Evolutionary conservation across 2,329 filamentous ascomycete genomes (phyloP).

Genomic region (Alternaria sp.): DNA sequence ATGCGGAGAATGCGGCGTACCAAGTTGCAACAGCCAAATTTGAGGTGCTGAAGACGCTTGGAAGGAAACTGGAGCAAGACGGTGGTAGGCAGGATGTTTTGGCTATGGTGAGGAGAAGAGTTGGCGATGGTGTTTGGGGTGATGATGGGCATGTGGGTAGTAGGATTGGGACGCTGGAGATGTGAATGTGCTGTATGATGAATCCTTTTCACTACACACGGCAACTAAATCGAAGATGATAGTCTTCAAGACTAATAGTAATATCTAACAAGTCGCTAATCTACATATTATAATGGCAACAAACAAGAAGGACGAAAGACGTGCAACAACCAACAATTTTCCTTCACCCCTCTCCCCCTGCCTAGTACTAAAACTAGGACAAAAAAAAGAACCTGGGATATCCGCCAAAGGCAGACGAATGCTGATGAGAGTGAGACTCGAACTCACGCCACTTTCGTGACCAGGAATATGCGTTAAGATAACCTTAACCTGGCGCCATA

Average conservation of each 20-base stretch:
- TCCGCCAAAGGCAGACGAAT: constrained; percentile 34
- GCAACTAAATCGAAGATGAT: not conserved
- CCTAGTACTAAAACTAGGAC: too few species aligned
- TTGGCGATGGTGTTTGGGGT: constrained; percentile 56
- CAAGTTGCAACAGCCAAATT: constrained; percentile 66
- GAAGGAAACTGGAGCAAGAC: constrained; percentile 54
- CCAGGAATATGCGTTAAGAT: constrained; percentile 36
- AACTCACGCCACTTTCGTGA: constrained; percentile 52
- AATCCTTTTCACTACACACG: not conserved
- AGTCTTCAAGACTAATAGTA: not conserved
- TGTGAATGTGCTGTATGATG: constrained; percentile 6
- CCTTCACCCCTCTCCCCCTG: too few species aligned
- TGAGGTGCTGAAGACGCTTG: constrained; percentile 62
- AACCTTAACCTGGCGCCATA: constrained; percentile 24
- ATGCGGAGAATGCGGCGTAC: constrained; percentile 66
- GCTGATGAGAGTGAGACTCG: constrained; percentile 52
- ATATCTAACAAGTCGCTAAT: not conserved
- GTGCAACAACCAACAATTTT: too few species aligned
- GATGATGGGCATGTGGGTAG: constrained; percentile 54
- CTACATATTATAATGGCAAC: too few species aligned
- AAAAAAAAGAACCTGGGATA: constrained; percentile 35
- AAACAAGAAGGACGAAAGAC: too few species aligned
- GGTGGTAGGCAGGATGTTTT: constrained; percentile 52
- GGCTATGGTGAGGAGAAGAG: constrained; percentile 53
- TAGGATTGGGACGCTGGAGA: constrained; percentile 57